These are phyloP conservation scores for Chondrostereum purpureum DNA, from an alignment of 1,284 basidiomycete species.

Conservation along the genomic window DNA sequence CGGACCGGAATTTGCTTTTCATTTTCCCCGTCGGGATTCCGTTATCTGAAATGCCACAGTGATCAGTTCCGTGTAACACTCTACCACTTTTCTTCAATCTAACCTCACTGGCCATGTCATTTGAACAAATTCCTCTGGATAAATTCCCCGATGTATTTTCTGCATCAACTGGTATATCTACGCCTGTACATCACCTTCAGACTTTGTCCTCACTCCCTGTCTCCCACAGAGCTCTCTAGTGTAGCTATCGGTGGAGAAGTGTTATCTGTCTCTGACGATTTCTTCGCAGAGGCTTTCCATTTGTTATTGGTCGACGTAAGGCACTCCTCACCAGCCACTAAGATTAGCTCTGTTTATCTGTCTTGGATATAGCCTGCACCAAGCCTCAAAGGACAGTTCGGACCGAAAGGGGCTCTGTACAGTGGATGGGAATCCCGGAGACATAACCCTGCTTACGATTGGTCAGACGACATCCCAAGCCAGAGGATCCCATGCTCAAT, in stretches of 20 bases:
- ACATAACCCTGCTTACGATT: slow-evolving; percentile 87
- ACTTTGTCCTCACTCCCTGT: neutral
- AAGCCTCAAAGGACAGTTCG: slow-evolving; percentile 89
- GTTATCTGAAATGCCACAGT: too few relatives aligned
- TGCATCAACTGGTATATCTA: slow-evolving; percentile 50
- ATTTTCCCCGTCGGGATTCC: too few relatives aligned
- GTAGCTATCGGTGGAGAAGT: slow-evolving; percentile 78
- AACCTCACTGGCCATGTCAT: slow-evolving; percentile 26
- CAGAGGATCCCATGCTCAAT: slow-evolving; percentile 2
- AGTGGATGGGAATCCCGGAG: slow-evolving; percentile 93
- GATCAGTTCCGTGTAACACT: neutral
- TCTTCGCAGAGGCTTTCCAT: slow-evolving; percentile 86
- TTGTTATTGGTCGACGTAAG: slow-evolving; percentile 78
- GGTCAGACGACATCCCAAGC: slow-evolving; percentile 42
- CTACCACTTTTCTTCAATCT: neutral
- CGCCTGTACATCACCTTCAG: slow-evolving; percentile 1
- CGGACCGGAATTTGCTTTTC: too few relatives aligned
- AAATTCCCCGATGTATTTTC: slow-evolving; percentile 48
- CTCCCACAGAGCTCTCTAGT: slow-evolving; percentile 76
- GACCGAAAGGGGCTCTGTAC: slow-evolving; percentile 91
- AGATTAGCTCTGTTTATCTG: too few relatives aligned
- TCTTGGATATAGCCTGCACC: slow-evolving; percentile 54
- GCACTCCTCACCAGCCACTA: neutral
- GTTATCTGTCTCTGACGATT: slow-evolving; percentile 85
- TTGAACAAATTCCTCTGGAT: slow-evolving; percentile 41